Conservation (phyloP, 345 rosid species). For the Eutrema yunnanense region DNA sequence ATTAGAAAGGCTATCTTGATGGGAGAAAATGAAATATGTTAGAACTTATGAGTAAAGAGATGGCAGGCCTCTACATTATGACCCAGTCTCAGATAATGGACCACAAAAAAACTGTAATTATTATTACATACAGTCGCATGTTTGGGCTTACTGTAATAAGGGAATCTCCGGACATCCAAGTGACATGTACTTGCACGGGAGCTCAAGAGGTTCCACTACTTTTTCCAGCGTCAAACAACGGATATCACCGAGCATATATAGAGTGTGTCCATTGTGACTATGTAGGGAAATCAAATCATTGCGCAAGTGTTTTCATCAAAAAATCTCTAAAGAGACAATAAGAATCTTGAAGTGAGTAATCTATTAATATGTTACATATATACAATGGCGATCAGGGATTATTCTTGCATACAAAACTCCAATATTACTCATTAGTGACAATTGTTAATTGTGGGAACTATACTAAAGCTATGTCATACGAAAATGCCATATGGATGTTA, state of each 20-base stretch:
- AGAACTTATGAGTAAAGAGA: not conserved
- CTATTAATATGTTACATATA: not conserved
- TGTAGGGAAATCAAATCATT: slow-evolving; percentile 30
- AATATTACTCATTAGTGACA: not conserved
- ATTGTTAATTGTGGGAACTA: not conserved
- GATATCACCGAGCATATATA: slow-evolving; percentile 93
- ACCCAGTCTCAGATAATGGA: not conserved
- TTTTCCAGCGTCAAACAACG: slow-evolving; percentile 91
- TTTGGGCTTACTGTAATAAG: slow-evolving; percentile 90
- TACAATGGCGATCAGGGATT: not conserved
- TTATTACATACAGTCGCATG: slow-evolving; percentile 75
- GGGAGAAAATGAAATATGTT: not conserved
- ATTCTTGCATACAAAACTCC: not conserved
- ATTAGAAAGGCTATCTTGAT: no score
- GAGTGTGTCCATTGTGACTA: slow-evolving; percentile 97
- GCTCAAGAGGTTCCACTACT: slow-evolving; percentile 87
- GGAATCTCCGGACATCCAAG: slow-evolving; percentile 92
- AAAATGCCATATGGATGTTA: no score
- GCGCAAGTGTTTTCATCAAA: not conserved
- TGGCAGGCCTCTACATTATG: not conserved
- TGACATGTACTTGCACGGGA: slow-evolving; percentile 74
- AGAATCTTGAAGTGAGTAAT: not conserved
- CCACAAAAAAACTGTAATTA: not conserved
- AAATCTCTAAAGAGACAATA: not conserved
- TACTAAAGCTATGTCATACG: no score